Base-by-base conservation (phyloP, 2,329 filamentous ascomycete species). In the Xenoacremonium recifei region DNA sequence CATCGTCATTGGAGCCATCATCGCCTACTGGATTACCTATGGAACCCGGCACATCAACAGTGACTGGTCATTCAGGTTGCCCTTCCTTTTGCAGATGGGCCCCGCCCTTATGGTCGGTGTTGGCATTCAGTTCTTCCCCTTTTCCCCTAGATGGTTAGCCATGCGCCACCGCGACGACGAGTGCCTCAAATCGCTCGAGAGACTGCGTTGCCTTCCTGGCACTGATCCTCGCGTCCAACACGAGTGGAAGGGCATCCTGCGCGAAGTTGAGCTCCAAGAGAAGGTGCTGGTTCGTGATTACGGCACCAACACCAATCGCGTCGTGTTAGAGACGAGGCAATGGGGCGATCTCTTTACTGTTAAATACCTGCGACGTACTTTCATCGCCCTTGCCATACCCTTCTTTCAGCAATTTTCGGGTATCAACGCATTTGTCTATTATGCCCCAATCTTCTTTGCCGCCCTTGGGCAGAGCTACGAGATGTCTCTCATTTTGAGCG, bases 71-170 rank as follows among this genome's bases (percentile, higher is more conserved):
- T 93, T 87, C 87, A 73, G 88, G 0, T 67, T 87, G 0, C 87
- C 87, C 0, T 79, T 88, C 38, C 83, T 79, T 50, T 70, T 91
- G 0, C 87, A 92, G 55, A 71, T 90, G 4, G 71, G 74, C 0
- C 86, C 86, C 0, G 85, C 84, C 1, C 53, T 82, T 3, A 53
- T 89, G 4, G 75, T 92, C 2, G 78, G 84, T 20, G 54, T 76
- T 10, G 86, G 87, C 29, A 90, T 90, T 76, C 57, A 86, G 10
- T 88, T 87, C 66, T 88, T 91, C 85, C 87, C 87, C 0, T 89
- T 86, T 65, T 85, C 80, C 0, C 87, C 87, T 0, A 76, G 87
- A 51, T 90, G 85, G 85, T 75, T 92, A 1, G 67, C 87, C 7
- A 81, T 89, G 60, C 82, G 87, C 54, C 71, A 70, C 42, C 81